These are phyloP conservation scores for Gremmenia infestans DNA, from an alignment of 2,329 filamentous ascomycete genomes.

Conservation along the genomic window DNA sequence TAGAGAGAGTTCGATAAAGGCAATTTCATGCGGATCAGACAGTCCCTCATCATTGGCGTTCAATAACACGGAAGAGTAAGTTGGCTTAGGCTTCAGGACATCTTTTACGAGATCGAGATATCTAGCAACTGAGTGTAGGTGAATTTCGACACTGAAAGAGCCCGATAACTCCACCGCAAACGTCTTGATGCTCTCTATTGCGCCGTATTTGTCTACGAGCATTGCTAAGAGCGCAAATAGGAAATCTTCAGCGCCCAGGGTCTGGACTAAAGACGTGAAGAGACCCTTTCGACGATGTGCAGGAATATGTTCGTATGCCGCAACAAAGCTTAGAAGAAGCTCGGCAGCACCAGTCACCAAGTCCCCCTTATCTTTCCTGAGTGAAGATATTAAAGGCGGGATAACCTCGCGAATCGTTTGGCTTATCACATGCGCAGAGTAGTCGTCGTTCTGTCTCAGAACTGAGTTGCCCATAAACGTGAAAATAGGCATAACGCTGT, in stretches of 20 bases:
- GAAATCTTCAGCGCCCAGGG: conserved; percentile 80
- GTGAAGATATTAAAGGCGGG: conserved; percentile 80
- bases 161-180: conserved; percentile 72
- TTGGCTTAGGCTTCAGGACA: conserved; percentile 68
- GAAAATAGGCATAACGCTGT: conserved; percentile 98
- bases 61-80: conserved; percentile 67
- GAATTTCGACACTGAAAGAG: conserved; percentile 67
- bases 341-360: conserved; percentile 79
- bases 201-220: conserved; percentile 82
- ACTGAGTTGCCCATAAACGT: conserved; percentile 95
- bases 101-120: conserved; percentile 72
- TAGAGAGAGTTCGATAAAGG: conserved; percentile 50
- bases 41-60: conserved; percentile 46
- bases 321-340: conserved; percentile 90
- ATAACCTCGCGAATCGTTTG: conserved; percentile 93
- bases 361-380: conserved; percentile 74
- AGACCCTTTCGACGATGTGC: conserved; percentile 75
- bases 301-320: conserved; percentile 94
- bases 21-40: conserved; percentile 45
- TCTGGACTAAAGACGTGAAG: conserved; percentile 80
- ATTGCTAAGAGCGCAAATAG: conserved; percentile 83
- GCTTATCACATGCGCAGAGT: conserved; percentile 92
- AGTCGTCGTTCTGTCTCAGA: conserved; percentile 89
- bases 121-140: conserved; percentile 72
- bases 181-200: conserved; percentile 66